Conservation (phyloP, 805 yeast genomes). For the Saccharomyces eubayanus region DNA sequence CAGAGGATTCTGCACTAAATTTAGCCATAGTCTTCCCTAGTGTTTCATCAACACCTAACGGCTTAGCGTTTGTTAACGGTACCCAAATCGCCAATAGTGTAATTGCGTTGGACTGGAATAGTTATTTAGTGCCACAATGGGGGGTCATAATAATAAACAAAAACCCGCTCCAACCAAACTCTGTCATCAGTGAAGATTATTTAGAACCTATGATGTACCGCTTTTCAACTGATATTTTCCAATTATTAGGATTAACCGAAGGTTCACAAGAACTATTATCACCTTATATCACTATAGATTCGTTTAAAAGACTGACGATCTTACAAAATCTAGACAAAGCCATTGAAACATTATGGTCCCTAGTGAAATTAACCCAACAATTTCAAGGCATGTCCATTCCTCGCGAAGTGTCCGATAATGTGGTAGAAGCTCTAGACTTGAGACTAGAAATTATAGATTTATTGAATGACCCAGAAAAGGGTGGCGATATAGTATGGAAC, state of each 20-base stretch:
- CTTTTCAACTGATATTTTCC: slow-evolving; percentile 68
- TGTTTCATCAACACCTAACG: slow-evolving; percentile 24
- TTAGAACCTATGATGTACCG: slow-evolving; percentile 53
- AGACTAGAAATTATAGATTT: slow-evolving; percentile 27
- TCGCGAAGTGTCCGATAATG: slow-evolving; percentile 52
- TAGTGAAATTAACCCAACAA: slow-evolving; percentile 57
- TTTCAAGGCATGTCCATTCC: slow-evolving; percentile 82
- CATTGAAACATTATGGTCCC: slow-evolving; percentile 61
- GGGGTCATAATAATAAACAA: slow-evolving; percentile 47
- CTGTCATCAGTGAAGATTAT: slow-evolving; percentile 35
- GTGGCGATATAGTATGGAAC: slow-evolving; percentile 34
- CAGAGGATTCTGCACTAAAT: slow-evolving; percentile 60
- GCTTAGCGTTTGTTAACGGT: slow-evolving; percentile 34
- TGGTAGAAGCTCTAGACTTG: slow-evolving; percentile 40
- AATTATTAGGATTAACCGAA: slow-evolving; percentile 60
- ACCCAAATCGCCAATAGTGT: not conserved
- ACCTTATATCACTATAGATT: slow-evolving; percentile 55
- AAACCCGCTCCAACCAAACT: slow-evolving; percentile 20
- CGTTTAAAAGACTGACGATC: slow-evolving; percentile 51
- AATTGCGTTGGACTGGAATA: slow-evolving; percentile 16
- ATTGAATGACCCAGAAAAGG: slow-evolving; percentile 24
- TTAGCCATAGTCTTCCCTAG: slow-evolving; percentile 43
- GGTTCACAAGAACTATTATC: slow-evolving; percentile 40
- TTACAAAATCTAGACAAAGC: slow-evolving; percentile 53
- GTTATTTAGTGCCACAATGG: slow-evolving; percentile 81